Conservation (phyloP, 306 rosid genomes). For the Cicer cuneatum region DNA sequence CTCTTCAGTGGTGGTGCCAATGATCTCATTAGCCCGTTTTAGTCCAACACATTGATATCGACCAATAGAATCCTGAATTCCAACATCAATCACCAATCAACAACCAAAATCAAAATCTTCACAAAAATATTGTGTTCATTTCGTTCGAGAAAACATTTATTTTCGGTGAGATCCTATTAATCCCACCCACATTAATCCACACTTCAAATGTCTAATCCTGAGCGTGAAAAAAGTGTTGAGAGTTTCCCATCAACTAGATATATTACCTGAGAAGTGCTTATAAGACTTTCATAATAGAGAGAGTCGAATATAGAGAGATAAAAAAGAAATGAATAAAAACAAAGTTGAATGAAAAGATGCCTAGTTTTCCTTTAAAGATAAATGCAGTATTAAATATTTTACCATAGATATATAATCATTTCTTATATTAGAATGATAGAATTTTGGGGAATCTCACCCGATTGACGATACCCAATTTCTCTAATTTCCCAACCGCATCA, state of each 20-base stretch:
- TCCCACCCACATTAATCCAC: not conserved
- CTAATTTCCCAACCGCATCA: conserved; percentile 85
- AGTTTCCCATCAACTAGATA: not conserved
- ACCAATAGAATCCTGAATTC: conserved; percentile 77
- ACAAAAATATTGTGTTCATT: not conserved
- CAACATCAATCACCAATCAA: conserved; percentile 33
- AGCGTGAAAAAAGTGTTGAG: not conserved
- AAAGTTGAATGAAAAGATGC: not conserved
- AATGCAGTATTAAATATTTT: conserved; percentile 28
- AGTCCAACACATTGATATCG: conserved; percentile 80
- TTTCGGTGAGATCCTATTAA: not conserved
- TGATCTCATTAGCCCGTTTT: conserved; percentile 88
- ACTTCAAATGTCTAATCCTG: not conserved
- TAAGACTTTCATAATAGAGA: no score
- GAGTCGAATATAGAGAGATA: not conserved
- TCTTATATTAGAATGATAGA: not conserved
- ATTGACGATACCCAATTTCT: conserved; percentile 80
- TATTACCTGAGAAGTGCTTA: not conserved
- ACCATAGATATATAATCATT: conserved; percentile 16
- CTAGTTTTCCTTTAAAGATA: conserved; percentile 17
- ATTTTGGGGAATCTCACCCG: conserved; percentile 66
- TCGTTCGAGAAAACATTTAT: conserved; percentile 1
- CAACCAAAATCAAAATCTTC: conserved; percentile 32
- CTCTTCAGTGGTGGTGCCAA: conserved; percentile 95
- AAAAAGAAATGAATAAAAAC: conserved; percentile 2